A percentile compares a stretch with the other conserved stretches of the same genome.
These are phyloP conservation scores for Xylaria longipes DNA, from an alignment of 495 filamentous ascomycete species.

Conservation along the genomic window DNA sequence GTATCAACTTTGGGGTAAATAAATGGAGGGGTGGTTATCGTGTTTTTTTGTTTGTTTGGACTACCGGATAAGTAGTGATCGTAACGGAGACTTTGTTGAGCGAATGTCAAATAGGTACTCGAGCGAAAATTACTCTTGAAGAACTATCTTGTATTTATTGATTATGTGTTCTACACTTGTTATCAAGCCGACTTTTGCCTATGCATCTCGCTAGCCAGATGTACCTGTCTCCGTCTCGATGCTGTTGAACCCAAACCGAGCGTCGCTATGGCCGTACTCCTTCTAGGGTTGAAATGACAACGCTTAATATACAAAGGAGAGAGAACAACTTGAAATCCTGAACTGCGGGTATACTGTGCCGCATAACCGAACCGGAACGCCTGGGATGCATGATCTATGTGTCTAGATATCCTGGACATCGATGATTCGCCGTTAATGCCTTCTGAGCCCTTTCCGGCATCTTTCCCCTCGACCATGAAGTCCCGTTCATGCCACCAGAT, in stretches of 20 bases:
- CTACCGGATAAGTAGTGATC: neutral
- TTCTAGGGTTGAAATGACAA: slow-evolving; percentile 3
- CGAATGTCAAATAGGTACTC: neutral
- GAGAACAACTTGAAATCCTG: neutral
- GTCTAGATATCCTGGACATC: neutral
- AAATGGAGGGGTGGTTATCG: neutral
- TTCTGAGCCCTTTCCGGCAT: neutral
- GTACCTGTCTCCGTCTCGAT: neutral
- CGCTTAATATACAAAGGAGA: neutral
- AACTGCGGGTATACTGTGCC: neutral
- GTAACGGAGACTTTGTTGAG: neutral
- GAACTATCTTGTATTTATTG: neutral
- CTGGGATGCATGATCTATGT: slow-evolving; percentile 9
- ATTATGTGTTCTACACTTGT: neutral
- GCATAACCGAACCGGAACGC: slow-evolving; percentile 10
- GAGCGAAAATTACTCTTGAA: neutral
- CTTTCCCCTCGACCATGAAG: neutral
- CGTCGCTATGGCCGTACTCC: neutral
- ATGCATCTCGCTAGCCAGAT: neutral
- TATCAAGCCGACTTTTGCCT: slow-evolving; percentile 4
- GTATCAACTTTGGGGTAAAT: neutral
- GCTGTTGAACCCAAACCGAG: neutral
- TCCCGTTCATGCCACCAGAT: neutral
- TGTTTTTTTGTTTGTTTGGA: neutral
- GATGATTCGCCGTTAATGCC: neutral